phyloP scores from a whole-genome alignment of 495 filamentous ascomycete species.

The Penicillium daleae region DNA sequence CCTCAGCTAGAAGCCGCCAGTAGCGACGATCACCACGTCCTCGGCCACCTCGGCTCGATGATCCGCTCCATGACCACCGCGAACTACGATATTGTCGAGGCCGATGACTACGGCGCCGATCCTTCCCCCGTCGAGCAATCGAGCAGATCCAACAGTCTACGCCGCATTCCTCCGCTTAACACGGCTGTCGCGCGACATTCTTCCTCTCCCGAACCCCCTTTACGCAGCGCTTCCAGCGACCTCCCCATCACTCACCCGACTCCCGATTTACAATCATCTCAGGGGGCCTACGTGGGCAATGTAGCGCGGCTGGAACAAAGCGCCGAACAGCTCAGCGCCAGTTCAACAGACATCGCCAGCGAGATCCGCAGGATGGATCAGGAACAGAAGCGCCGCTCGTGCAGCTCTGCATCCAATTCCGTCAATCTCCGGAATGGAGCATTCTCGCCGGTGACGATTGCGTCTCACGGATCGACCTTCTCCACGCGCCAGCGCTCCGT shows the following conservation, averaged over 20 bases:
- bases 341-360: constrained; percentile 75
- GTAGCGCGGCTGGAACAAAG: constrained; percentile 81
- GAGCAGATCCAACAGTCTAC: constrained; percentile 20
- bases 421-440: constrained; percentile 74
- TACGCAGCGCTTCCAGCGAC: constrained; percentile 64
- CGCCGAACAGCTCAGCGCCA: constrained; percentile 79
- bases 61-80: constrained; percentile 48
- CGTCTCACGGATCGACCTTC: constrained; percentile 65
- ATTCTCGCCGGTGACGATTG: constrained; percentile 71
- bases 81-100: constrained; percentile 52
- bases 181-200: constrained; percentile 36
- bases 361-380: constrained; percentile 80
- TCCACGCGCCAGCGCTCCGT: constrained; percentile 62
- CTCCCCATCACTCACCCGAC: constrained; percentile 70
- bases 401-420: constrained; percentile 59
- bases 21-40: constrained; percentile 29
- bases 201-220: constrained; percentile 49
- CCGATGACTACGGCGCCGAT: constrained; percentile 51
- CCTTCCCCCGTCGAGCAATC: constrained; percentile 31
- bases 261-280: constrained; percentile 73
- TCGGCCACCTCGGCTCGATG: constrained; percentile 40
- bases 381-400: constrained; percentile 67
- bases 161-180: constrained; percentile 39
- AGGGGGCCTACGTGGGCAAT: constrained; percentile 75
- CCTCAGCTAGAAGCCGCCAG: constrained; percentile 30